Evolutionary conservation across 2,329 filamentous ascomycete species (phyloP).

Genomic region (Fusarium chlamydosporum): DNA sequence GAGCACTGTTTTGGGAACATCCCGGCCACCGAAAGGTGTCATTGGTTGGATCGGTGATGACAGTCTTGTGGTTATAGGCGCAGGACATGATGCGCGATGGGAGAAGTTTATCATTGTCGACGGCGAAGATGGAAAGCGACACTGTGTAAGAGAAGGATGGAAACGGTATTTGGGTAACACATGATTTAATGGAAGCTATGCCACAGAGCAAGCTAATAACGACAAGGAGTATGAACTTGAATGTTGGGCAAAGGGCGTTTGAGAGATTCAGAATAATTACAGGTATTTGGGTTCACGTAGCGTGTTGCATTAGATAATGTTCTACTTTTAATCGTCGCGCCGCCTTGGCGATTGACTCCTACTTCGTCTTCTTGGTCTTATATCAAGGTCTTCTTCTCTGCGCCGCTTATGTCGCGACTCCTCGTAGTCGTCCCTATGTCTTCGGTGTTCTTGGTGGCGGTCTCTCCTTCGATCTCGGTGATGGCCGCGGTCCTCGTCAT

Average conservation of each 20-base stretch:
- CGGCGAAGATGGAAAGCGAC: constrained; percentile 75
- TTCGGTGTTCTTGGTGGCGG: constrained; percentile 48
- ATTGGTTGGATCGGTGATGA: constrained; percentile 86
- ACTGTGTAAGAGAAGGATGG: constrained; percentile 82
- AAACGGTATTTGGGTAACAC: constrained; percentile 76
- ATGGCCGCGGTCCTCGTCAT: constrained; percentile 47
- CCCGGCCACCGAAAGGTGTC: constrained; percentile 81
- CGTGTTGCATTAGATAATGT: constrained; percentile 43
- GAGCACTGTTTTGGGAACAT: constrained; percentile 63
- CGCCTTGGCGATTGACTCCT: constrained; percentile 62
- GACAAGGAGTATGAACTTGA: constrained; percentile 25
- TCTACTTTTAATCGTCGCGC: constrained; percentile 47
- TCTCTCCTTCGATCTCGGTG: constrained; percentile 47
- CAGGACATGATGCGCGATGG: constrained; percentile 85
- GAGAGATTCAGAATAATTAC: constrained; percentile 38
- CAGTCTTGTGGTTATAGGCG: constrained; percentile 81
- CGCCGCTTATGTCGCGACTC: constrained; percentile 49
- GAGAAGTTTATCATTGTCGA: constrained; percentile 85
- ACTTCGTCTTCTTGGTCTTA: constrained; percentile 50
- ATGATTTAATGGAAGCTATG: constrained; percentile 37
- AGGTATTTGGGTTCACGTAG: constrained; percentile 31
- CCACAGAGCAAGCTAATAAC: constrained; percentile 10
- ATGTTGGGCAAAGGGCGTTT: constrained; percentile 45
- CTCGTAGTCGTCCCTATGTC: constrained; percentile 50
- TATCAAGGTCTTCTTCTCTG: constrained; percentile 51